Percentiles rank a stretch among this genome's conserved stretches.
phyloP scores from a whole-genome alignment of 352 stramenopile genomes.

The Pythium periplocum region DNA sequence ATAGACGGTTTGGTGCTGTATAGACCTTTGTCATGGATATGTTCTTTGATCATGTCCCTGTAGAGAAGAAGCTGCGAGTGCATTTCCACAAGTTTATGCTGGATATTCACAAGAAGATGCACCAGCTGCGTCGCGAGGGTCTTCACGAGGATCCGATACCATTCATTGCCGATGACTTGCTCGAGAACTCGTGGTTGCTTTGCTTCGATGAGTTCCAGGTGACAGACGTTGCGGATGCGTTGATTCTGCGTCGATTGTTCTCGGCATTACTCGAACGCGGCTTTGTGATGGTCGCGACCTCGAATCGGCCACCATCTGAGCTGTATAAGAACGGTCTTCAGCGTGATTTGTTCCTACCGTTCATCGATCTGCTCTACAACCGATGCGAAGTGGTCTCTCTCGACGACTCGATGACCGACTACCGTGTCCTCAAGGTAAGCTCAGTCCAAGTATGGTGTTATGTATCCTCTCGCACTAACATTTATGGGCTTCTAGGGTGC shows the following conservation, averaged over 20 bases:
- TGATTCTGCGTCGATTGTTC: conserved; percentile 95
- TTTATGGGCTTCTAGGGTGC: conserved; percentile 5
- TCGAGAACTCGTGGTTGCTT: conserved; percentile 86
- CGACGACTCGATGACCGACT: conserved; percentile 76
- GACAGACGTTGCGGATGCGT: conserved; percentile 95
- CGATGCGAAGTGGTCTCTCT: conserved; percentile 84
- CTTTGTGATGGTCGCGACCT: conserved; percentile 96
- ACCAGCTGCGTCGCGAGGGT: conserved; percentile 88
- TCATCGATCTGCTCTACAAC: conserved; percentile 91
- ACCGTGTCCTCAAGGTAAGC: conserved; percentile 62
- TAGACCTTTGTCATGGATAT: conserved; percentile 97
- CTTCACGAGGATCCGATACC: conserved; percentile 74
- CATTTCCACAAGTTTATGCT: conserved; percentile 99
- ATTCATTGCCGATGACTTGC: conserved; percentile 83
- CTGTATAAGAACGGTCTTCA: conserved; percentile 97
- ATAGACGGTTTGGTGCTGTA: neutral
- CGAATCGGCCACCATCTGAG: conserved; percentile 90
- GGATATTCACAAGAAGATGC: conserved; percentile 94
- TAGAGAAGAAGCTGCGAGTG: conserved; percentile 82
- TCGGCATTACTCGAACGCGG: conserved; percentile 84
- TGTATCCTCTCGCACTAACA: no score
- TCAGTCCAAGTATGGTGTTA: no score
- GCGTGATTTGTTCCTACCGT: conserved; percentile 94
- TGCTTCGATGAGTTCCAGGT: conserved; percentile 99
- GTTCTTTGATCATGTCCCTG: conserved; percentile 87